These are phyloP conservation scores for Apiotrichum porosum DNA, from an alignment of 1,284 basidiomycete species.

Conservation along the genomic window DNA sequence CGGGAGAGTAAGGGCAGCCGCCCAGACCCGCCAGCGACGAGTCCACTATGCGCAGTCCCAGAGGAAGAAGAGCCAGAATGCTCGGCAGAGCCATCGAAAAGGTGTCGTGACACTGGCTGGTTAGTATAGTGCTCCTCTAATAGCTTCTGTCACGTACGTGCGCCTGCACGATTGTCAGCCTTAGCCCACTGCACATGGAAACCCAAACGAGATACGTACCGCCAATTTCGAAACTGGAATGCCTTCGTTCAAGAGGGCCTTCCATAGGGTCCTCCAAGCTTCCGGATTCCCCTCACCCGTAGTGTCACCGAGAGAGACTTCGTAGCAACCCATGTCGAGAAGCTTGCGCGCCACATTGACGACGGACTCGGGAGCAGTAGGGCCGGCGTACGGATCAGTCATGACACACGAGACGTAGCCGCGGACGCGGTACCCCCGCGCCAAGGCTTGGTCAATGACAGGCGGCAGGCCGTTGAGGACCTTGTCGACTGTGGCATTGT, in stretches of 20 bases:
- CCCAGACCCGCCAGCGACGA: slow-evolving; percentile 78
- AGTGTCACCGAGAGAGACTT: slow-evolving; percentile 87
- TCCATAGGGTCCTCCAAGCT: slow-evolving; percentile 63
- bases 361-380: slow-evolving; percentile 63
- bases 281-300: slow-evolving; percentile 78
- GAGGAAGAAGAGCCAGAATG: slow-evolving; percentile 48
- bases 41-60: slow-evolving; percentile 54
- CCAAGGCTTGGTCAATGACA: slow-evolving; percentile 61
- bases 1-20: slow-evolving; percentile 92
- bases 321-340: slow-evolving; percentile 87
- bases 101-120: slow-evolving; percentile 77
- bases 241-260: slow-evolving; percentile 59
- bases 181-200: too few relatives aligned
- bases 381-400: slow-evolving; percentile 79
- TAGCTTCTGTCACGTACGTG: slow-evolving; percentile 48
- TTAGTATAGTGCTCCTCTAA: too few relatives aligned
- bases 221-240: slow-evolving; percentile 59
- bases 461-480: slow-evolving; percentile 62
- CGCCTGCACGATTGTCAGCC: slow-evolving; percentile 2
- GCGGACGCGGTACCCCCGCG: slow-evolving; percentile 66
- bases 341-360: slow-evolving; percentile 67
- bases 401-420: slow-evolving; percentile 80
- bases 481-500: slow-evolving; percentile 69
- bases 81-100: slow-evolving; percentile 67
- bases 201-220: slow-evolving; percentile 54